phyloP scores from a whole-genome alignment of 805 yeast species.

The Candida orba region DNA sequence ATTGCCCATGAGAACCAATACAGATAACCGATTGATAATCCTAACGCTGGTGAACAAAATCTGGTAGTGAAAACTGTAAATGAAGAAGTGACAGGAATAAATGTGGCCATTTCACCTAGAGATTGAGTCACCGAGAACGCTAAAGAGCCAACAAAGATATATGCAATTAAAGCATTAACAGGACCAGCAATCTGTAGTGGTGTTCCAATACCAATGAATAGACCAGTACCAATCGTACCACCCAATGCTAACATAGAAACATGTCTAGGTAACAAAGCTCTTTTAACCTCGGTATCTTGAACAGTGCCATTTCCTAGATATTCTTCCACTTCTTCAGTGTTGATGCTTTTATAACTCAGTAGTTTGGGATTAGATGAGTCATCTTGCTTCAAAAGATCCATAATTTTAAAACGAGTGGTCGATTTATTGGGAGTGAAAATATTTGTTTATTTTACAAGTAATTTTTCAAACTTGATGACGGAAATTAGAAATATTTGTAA shows the following conservation, averaged over 20 bases:
- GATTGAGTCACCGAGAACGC: slow-evolving; percentile 64
- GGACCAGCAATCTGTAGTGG: slow-evolving; percentile 63
- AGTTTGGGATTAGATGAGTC: no score
- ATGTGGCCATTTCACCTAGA: slow-evolving; percentile 77
- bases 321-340: neutral
- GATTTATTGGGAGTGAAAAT: no score
- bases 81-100: slow-evolving; percentile 61
- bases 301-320: neutral
- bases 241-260: slow-evolving; percentile 73
- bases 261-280: slow-evolving; percentile 60
- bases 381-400: no score
- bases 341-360: no score
- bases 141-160: slow-evolving; percentile 58
- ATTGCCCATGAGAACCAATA: slow-evolving; percentile 77
- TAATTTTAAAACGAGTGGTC: no score
- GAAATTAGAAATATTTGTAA: no score
- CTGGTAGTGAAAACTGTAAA: slow-evolving; percentile 65
- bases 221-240: slow-evolving; percentile 76
- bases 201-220: slow-evolving; percentile 56
- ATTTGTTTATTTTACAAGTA: no score
- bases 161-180: slow-evolving; percentile 57
- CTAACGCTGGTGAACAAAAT: slow-evolving; percentile 61
- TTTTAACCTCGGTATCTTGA: slow-evolving; percentile 34
- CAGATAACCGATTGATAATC: slow-evolving; percentile 65
- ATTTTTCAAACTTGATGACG: no score